Conservation (phyloP, 2,329 filamentous ascomycete species). For the Lasiodiplodia citricola region DNA sequence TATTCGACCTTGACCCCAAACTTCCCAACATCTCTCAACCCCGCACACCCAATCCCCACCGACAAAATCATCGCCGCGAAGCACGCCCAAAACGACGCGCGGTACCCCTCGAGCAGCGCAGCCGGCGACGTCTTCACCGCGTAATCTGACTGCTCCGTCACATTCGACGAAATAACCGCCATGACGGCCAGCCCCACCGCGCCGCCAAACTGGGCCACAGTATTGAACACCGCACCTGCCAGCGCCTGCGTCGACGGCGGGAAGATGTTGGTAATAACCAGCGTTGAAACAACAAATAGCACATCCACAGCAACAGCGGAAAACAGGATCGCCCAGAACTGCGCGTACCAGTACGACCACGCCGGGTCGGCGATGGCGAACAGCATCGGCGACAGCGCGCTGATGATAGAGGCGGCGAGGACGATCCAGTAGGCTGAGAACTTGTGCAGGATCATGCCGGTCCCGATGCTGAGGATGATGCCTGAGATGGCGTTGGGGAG, state of each 20-base stretch:
- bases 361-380: slow-evolving; percentile 27
- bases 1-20: slow-evolving; percentile 50
- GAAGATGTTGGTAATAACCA: slow-evolving; percentile 51
- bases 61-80: slow-evolving; percentile 44
- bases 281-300: slow-evolving; percentile 51
- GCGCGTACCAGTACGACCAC: slow-evolving; percentile 53
- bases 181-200: slow-evolving; percentile 46
- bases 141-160: slow-evolving; percentile 33
- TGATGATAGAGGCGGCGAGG: slow-evolving; percentile 43
- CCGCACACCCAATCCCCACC: slow-evolving; percentile 43
- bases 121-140: slow-evolving; percentile 39
- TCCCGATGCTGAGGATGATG: slow-evolving; percentile 49
- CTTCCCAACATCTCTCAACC: slow-evolving; percentile 51
- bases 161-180: slow-evolving; percentile 44
- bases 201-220: slow-evolving; percentile 50
- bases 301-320: slow-evolving; percentile 52
- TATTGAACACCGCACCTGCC: slow-evolving; percentile 54
- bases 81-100: slow-evolving; percentile 50
- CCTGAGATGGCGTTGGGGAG: slow-evolving; percentile 49
- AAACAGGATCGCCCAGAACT: slow-evolving; percentile 51
- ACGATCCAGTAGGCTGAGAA: slow-evolving; percentile 52
- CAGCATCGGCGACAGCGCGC: slow-evolving; percentile 28
- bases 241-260: slow-evolving; percentile 49
- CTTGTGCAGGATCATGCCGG: slow-evolving; percentile 54
- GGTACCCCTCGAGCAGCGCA: slow-evolving; percentile 49